A percentile compares a stretch with the other conserved stretches of the same genome.
Evolutionary conservation across 2,329 filamentous ascomycete species (phyloP).

Genomic region (Ramularia endophylla): DNA sequence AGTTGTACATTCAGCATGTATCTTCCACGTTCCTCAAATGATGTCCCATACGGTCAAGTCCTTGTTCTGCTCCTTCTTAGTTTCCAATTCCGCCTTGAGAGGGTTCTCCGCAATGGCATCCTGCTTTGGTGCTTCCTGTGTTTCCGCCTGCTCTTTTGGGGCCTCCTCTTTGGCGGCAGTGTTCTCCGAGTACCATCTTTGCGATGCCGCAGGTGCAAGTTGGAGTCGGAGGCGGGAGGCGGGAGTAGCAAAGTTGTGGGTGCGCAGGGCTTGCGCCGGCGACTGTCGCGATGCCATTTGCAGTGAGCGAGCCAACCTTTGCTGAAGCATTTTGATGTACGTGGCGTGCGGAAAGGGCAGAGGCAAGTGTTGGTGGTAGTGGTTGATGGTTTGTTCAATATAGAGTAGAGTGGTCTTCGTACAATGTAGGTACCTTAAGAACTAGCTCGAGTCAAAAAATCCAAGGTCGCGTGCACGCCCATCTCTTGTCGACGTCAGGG

Average conservation of each 20-base stretch:
- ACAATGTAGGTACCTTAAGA: too few species aligned
- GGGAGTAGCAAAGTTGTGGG: slow-evolving; percentile 29
- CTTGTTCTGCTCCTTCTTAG: slow-evolving; percentile 64
- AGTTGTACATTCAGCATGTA: slow-evolving; percentile 5
- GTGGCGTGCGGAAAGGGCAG: background rate
- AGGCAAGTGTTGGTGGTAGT: slow-evolving; percentile 6
- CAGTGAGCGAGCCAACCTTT: slow-evolving; percentile 45
- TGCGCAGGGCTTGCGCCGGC: slow-evolving; percentile 8
- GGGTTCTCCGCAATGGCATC: slow-evolving; percentile 41
- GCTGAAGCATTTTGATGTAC: slow-evolving; percentile 41
- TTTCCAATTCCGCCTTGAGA: slow-evolving; percentile 61
- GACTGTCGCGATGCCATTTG: slow-evolving; percentile 30
- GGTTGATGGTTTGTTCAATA: background rate
- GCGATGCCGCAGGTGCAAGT: slow-evolving; percentile 27
- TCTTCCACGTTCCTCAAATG: background rate
- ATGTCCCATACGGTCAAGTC: slow-evolving; percentile 72
- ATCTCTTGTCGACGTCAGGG: too few species aligned
- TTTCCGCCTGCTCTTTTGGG: slow-evolving; percentile 32
- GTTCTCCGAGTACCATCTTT: slow-evolving; percentile 43
- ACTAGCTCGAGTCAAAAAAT: too few species aligned
- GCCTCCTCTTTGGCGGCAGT: slow-evolving; percentile 37
- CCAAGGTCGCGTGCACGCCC: too few species aligned
- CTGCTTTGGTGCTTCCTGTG: slow-evolving; percentile 25
- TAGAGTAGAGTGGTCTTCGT: background rate
- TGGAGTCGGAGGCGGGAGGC: slow-evolving; percentile 22